Percentiles rank a stretch among this genome's conserved stretches.
phyloP scores from a whole-genome alignment of 441 rosid species.

The Corymbia citriodora region DNA sequence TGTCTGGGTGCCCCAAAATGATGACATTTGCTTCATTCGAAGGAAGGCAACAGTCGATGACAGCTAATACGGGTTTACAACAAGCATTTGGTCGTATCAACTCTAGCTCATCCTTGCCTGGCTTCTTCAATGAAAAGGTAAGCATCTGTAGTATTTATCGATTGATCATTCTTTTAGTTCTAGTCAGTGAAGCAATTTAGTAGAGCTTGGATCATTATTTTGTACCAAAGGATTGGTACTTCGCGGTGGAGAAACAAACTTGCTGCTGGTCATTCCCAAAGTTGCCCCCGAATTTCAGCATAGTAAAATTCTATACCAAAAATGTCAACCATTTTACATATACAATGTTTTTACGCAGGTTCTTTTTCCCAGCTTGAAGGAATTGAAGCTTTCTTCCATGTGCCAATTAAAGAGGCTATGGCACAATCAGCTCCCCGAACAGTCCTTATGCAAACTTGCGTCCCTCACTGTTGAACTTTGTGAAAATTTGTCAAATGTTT shows the following conservation, averaged over 20 bases:
- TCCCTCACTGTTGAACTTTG: not conserved
- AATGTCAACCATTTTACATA: not conserved
- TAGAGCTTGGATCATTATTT: not conserved
- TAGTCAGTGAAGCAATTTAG: not conserved
- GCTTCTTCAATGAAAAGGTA: not conserved
- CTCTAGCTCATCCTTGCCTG: fast-evolving
- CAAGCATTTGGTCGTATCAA: not conserved
- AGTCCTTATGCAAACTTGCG: not conserved
- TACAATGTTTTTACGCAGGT: not conserved
- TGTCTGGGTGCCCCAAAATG: too few relatives aligned
- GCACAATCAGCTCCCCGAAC: fast-evolving
- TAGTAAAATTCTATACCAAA: not conserved
- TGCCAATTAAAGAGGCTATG: not conserved
- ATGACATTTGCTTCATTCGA: too few relatives aligned
- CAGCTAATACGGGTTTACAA: fast-evolving
- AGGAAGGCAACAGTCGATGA: fast-evolving
- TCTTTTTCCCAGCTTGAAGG: not conserved
- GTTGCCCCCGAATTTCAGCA: fast-evolving
- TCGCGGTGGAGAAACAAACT: fast-evolving
- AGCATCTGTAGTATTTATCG: not conserved
- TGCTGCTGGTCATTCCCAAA: fast-evolving
- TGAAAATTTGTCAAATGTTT: not conserved
- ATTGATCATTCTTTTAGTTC: not conserved
- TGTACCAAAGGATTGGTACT: not conserved
- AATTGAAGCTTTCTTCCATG: not conserved